These are phyloP conservation scores for Ambispora gerdemannii DNA, from an alignment of 192 early-diverging fungal species.

Conservation along the genomic window DNA sequence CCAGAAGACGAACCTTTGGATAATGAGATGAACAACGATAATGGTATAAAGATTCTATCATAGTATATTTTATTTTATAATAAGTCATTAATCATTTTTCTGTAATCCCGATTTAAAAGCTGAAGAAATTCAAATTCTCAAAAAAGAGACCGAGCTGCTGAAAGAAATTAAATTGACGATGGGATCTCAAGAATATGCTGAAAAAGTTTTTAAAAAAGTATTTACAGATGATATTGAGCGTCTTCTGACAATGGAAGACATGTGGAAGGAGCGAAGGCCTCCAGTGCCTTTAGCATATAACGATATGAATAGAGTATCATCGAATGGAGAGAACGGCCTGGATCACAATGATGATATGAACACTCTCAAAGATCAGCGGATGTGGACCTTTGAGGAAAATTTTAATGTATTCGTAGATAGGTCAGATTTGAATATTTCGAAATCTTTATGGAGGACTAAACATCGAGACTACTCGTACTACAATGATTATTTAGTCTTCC, in stretches of 20 bases:
- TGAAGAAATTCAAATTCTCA: slow-evolving; percentile 73
- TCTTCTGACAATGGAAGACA: slow-evolving; percentile 77
- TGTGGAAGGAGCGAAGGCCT: slow-evolving; percentile 76
- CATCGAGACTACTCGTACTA: no score
- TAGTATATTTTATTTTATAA: slow-evolving; percentile 1
- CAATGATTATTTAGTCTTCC: no score
- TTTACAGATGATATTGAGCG: slow-evolving; percentile 78
- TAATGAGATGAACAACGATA: slow-evolving; percentile 36
- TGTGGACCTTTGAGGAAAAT: slow-evolving; percentile 70
- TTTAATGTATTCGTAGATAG: slow-evolving; percentile 69
- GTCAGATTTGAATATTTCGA: slow-evolving; percentile 35
- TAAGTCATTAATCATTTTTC: background rate
- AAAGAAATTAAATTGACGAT: slow-evolving; percentile 61
- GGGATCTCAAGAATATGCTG: slow-evolving; percentile 57
- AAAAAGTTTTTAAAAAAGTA: slow-evolving; percentile 72
- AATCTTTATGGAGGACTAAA: background rate
- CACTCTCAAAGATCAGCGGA: slow-evolving; percentile 61
- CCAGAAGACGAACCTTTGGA: slow-evolving; percentile 50
- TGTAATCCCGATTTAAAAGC: slow-evolving; percentile 49
- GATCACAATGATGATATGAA: slow-evolving; percentile 28
- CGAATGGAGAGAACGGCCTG: slow-evolving; percentile 1
- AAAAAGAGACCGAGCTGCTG: slow-evolving; percentile 69
- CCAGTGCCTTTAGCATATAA: slow-evolving; percentile 70
- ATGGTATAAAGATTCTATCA: slow-evolving; percentile 42
- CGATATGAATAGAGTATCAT: slow-evolving; percentile 30